A percentile compares a stretch with the other conserved stretches of the same genome.
Evolutionary conservation across 2,329 filamentous ascomycete species (phyloP).

Genomic region (Aspergillus ibericus): DNA sequence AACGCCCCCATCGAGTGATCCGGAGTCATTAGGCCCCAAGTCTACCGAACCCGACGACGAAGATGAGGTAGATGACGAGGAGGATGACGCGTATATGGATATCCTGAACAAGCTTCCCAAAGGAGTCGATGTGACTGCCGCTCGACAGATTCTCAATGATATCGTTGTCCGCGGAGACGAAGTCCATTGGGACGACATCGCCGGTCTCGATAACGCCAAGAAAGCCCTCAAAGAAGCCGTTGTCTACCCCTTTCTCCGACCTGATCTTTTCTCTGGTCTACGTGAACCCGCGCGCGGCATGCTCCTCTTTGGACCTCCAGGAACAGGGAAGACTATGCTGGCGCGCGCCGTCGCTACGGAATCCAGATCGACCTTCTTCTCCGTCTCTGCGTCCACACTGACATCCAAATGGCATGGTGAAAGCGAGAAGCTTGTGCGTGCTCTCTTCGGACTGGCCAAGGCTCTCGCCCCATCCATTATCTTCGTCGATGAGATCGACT

Average conservation of each 20-base stretch:
- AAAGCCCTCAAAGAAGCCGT: slow-evolving; percentile 91
- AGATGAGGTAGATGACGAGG: slow-evolving; percentile 46
- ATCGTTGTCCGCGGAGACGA: slow-evolving; percentile 93
- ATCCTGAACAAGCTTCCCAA: slow-evolving; percentile 76
- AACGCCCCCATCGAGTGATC: slow-evolving; percentile 47
- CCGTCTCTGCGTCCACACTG: slow-evolving; percentile 88
- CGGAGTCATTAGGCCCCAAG: slow-evolving; percentile 46
- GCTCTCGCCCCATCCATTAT: slow-evolving; percentile 90
- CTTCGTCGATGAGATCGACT: slow-evolving; percentile 98
- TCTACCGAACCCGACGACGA: slow-evolving; percentile 49
- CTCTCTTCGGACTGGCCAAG: slow-evolving; percentile 87
- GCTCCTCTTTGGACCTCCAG: slow-evolving; percentile 92
- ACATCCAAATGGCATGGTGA: slow-evolving; percentile 97
- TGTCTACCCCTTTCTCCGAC: slow-evolving; percentile 92
- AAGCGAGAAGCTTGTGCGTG: slow-evolving; percentile 92
- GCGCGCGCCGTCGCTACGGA: slow-evolving; percentile 93
- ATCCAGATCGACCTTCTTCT: slow-evolving; percentile 93
- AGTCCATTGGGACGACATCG: slow-evolving; percentile 92
- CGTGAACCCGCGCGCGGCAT: slow-evolving; percentile 93
- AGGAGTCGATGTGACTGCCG: slow-evolving; percentile 78
- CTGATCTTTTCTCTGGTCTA: slow-evolving; percentile 92
- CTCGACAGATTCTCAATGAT: slow-evolving; percentile 91
- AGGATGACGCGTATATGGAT: slow-evolving; percentile 60
- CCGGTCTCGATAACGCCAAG: slow-evolving; percentile 86
- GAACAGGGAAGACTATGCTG: slow-evolving; percentile 98